phyloP scores from a whole-genome alignment of 768 basidiomycete species.

The Serendipita indica region DNA sequence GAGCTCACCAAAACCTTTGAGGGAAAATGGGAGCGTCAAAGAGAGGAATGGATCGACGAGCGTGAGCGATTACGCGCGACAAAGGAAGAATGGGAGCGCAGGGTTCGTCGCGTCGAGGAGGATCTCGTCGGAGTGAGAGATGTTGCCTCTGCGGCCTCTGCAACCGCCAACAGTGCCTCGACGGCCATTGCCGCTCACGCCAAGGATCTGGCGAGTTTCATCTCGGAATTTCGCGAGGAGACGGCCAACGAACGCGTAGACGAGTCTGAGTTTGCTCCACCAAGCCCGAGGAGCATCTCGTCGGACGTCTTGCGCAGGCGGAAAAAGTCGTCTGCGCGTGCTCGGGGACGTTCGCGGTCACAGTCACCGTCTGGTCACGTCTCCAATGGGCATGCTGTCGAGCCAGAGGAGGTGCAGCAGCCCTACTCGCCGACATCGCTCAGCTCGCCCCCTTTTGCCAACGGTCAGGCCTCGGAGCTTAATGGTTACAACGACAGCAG shows the following conservation, averaged over 20 bases:
- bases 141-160: neutral
- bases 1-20: conserved; percentile 72
- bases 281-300: conserved; percentile 1
- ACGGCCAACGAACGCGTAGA: neutral
- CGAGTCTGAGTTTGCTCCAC: conserved; percentile 1
- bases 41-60: conserved; percentile 73
- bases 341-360: neutral
- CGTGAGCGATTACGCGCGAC: conserved; percentile 58
- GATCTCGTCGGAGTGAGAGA: conserved; percentile 27
- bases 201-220: neutral
- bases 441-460: neutral
- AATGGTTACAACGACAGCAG: neutral
- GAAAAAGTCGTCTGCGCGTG: neutral
- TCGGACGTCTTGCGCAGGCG: neutral
- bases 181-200: neutral
- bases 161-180: neutral
- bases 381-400: neutral
- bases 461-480: neutral
- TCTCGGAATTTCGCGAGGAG: neutral
- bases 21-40: conserved; percentile 59
- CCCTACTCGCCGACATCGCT: conserved; percentile 3
- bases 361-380: neutral
- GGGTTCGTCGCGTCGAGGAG: conserved; percentile 37
- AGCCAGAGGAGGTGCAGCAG: neutral
- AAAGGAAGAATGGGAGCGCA: conserved; percentile 67